Base-by-base conservation (phyloP, 192 early-diverging fungal genomes). In the Endogone sp. region DNA sequence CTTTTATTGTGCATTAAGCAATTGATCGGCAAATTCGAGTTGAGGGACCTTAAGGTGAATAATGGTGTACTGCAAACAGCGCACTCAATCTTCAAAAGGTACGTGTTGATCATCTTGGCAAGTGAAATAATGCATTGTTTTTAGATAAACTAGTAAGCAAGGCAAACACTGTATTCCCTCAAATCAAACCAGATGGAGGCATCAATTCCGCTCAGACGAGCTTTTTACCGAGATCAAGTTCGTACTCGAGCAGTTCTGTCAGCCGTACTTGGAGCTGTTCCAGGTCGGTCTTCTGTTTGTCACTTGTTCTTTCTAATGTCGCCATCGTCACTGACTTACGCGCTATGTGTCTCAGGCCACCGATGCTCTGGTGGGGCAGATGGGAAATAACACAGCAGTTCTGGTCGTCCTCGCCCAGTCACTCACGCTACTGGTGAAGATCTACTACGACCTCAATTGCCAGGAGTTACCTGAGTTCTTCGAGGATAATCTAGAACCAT, bases 391-490 rank as follows among this genome's bases (percentile, higher is more conserved):
- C 68, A 68, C 69, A 22, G 65, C 76, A 44, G 89, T 88, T 25
- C 77, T 98, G 56, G 79, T 85, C 55, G 77, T 90, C 23, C 81
- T 98, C 60, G 85, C 87, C 49, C 88, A 95, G 68, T 85, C 86
- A 16, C 66, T 99, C 25, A 78, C 89, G 60, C 83, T 95, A 6
- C 72, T 97, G 64, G 84, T 86, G 64, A 92, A 97, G 77, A 93
- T 99, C 63, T 99, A 90, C 75, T 95, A 95, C 71, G 91, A 92
- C 75, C 81, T 99, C 59, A 99, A 96, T 71, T 96, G 84, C 73
- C 96, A 98, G 79, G 98, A 99, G 77, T 78, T 97, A 62, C 96
- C 98, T 16, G 93, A 95, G 71, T 98, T 94, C 75, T 98, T 98
- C 66, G 96, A 98, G 71, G 95, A 97, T 76, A 86, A 98, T 75